Conservation (phyloP, 139 green algal genomes). For the Raphidocelis subcapitata region DNA sequence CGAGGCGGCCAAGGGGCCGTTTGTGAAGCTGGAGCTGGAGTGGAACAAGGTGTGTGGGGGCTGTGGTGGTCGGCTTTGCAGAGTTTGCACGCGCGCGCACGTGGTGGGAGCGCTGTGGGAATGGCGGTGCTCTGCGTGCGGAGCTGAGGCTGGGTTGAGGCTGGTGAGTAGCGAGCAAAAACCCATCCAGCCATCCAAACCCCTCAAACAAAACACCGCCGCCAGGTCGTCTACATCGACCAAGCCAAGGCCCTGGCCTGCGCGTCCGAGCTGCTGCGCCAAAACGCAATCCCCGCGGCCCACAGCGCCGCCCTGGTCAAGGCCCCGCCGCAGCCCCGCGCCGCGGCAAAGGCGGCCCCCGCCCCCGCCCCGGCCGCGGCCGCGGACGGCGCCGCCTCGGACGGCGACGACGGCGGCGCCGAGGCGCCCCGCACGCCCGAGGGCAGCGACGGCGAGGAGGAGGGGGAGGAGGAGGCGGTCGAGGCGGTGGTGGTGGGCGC, state of each 20-base stretch:
- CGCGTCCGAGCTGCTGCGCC: conserved; percentile 58
- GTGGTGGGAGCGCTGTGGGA: not conserved
- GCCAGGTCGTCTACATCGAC: conserved; percentile 56
- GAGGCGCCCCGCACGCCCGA: too few species aligned
- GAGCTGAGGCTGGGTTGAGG: not conserved
- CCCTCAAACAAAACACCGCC: not conserved
- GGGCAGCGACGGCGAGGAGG: too few species aligned
- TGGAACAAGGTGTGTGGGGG: conserved; percentile 59
- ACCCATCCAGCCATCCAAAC: not conserved
- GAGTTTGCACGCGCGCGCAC: conserved; percentile 5
- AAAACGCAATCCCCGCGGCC: conserved; percentile 65
- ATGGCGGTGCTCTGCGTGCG: not conserved
- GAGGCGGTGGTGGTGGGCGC: too few species aligned
- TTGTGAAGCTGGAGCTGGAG: conserved; percentile 79
- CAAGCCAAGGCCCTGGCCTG: conserved; percentile 31
- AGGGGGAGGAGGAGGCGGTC: too few species aligned
- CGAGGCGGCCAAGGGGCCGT: conserved; percentile 47
- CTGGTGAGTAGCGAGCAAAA: too few species aligned
- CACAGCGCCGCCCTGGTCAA: conserved; percentile 46
- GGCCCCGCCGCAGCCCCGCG: too few species aligned
- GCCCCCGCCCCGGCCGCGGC: too few species aligned
- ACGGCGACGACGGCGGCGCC: too few species aligned
- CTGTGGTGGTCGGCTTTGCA: not conserved
- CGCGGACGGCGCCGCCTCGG: too few species aligned
- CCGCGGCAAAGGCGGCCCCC: too few species aligned